Evolutionary conservation across 1,139 yeast genomes (phyloP).

Genomic region (Debaryomycetaceae sp.): DNA sequence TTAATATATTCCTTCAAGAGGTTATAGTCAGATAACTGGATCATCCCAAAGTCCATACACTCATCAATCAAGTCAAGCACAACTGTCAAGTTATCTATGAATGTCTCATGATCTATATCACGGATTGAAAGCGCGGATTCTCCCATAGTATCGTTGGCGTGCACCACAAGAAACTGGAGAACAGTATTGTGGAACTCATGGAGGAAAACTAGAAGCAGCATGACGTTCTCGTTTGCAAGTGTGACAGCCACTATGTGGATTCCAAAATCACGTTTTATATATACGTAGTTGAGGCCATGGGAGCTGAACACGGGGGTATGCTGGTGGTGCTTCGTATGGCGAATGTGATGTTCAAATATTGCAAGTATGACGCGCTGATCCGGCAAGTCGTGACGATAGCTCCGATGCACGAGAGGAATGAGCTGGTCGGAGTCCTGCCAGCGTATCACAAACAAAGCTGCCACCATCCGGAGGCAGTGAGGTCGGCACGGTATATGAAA

Average conservation of each 20-base stretch:
- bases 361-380: constrained; percentile 13
- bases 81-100: constrained; percentile 29
- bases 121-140: neutral
- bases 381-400: constrained; percentile 25
- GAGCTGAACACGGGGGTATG: constrained; percentile 20
- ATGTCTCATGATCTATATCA: constrained; percentile 14
- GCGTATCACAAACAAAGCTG: constrained; percentile 27
- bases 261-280: constrained; percentile 19
- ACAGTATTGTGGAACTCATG: constrained; percentile 22
- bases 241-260: constrained; percentile 23
- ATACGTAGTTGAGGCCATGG: constrained; percentile 22
- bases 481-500: neutral
- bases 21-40: constrained; percentile 34
- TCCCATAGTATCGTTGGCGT: constrained; percentile 2
- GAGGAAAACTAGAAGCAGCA: constrained; percentile 31
- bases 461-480: constrained; percentile 22
- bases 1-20: constrained; percentile 35
- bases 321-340: constrained; percentile 11
- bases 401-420: constrained; percentile 25
- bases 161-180: constrained; percentile 18
- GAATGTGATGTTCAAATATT: constrained; percentile 17
- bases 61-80: constrained; percentile 35
- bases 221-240: constrained; percentile 23
- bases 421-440: constrained; percentile 21
- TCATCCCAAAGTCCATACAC: constrained; percentile 34